These are phyloP conservation scores for Lasiosphaeria miniovina DNA, from an alignment of 495 filamentous ascomycete genomes.

Conservation along the genomic window DNA sequence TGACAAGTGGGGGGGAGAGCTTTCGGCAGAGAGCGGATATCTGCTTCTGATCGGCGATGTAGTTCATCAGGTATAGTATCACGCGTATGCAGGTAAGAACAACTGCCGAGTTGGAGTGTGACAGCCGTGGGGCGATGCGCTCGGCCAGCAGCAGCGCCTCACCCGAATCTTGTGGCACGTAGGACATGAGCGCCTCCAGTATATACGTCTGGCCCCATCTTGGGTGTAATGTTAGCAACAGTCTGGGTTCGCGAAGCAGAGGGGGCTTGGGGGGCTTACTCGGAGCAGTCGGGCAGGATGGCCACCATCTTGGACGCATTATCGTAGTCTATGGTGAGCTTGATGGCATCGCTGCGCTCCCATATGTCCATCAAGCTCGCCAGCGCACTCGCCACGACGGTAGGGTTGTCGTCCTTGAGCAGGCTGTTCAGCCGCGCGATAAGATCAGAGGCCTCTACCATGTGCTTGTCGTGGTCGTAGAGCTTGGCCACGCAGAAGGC, in stretches of 20 bases:
- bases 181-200: constrained; percentile 95
- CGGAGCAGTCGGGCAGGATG: constrained; percentile 93
- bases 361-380: constrained; percentile 96
- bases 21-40: constrained; percentile 87
- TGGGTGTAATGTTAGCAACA: constrained; percentile 24
- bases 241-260: not conserved
- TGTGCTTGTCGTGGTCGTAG: constrained; percentile 89
- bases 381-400: constrained; percentile 90
- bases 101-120: constrained; percentile 94
- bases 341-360: constrained; percentile 96
- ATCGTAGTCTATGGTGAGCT: constrained; percentile 93
- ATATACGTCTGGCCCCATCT: constrained; percentile 99
- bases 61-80: constrained; percentile 98
- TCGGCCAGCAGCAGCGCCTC: constrained; percentile 91
- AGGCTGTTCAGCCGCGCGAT: constrained; percentile 90
- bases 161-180: constrained; percentile 85
- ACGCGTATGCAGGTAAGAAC: constrained; percentile 95
- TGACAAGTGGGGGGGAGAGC: constrained; percentile 92
- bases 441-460: constrained; percentile 86
- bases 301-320: constrained; percentile 98
- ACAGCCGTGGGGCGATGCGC: constrained; percentile 87
- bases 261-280: constrained; percentile 57
- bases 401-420: constrained; percentile 93
- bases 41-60: constrained; percentile 91
- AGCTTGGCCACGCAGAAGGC: constrained; percentile 96